Percentiles rank a stretch among this genome's conserved stretches.
phyloP scores from a whole-genome alignment of 2,329 filamentous ascomycete species.

The Aspergillus felis region DNA sequence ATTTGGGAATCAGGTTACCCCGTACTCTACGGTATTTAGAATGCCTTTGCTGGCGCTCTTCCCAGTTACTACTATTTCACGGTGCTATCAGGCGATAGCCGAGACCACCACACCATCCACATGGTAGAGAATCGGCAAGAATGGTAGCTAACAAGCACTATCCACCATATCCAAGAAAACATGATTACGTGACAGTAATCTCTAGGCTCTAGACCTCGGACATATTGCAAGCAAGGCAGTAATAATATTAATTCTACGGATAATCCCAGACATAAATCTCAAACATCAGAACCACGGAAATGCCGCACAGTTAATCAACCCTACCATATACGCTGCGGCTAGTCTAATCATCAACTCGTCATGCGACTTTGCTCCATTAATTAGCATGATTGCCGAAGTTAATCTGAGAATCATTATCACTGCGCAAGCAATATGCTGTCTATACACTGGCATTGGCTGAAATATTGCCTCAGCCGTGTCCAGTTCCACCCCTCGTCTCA shows the following conservation, averaged over 20 bases:
- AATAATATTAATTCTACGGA: background rate
- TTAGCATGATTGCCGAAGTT: background rate
- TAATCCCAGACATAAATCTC: background rate
- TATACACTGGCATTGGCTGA: background rate
- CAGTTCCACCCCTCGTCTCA: background rate
- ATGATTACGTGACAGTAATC: background rate
- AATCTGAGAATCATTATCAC: background rate
- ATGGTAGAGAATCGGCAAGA: background rate
- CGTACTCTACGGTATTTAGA: too few species aligned
- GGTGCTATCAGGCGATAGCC: background rate
- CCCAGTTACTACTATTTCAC: background rate
- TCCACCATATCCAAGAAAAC: background rate
- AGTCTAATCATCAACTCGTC: background rate
- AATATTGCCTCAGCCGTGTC: background rate
- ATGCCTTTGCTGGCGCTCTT: background rate
- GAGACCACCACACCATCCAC: background rate
- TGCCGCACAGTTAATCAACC: background rate
- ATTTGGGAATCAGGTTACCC: background rate
- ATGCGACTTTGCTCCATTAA: background rate
- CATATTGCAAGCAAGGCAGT: background rate
- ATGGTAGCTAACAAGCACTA: background rate
- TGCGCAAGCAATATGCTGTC: background rate
- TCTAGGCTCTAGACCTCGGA: background rate
- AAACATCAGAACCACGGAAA: background rate
- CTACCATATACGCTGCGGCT: background rate